Base-by-base conservation (phyloP, 148 eudicot genomes). In the Chenopodium album region DNA sequence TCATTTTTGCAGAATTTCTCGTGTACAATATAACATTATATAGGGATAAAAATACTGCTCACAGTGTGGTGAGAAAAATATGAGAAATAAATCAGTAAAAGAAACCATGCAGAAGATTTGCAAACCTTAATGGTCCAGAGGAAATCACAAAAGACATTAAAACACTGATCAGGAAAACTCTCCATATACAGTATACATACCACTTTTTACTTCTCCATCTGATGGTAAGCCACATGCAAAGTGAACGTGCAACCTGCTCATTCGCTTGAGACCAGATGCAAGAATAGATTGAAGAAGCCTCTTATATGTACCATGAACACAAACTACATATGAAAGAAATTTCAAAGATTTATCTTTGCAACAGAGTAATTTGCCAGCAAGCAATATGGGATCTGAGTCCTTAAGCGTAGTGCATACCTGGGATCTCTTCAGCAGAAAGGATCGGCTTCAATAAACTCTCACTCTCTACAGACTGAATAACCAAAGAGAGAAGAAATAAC, bases 261-360 rank as follows among this genome's bases (percentile, higher is more conserved):
- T 96, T 85, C 91, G 91, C 84, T 91, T 90, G 73, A 96, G 95
- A 78, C 99, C 99, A 78, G 89, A 89, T 75, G 88, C 84, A 80
- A 94, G 88, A 56, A 96, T 96, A 54, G 95, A 87, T 41, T 89
- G 86, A 78, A 96, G 87, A 79, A 84, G 77, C 83, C 79, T 90
- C 88, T 82, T 91, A 85, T 96, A 96, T 29, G 99, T 92, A 79
- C 99, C 99, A 81, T 96, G 99, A 54, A 92, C 93, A 76, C 97
- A 96, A 70, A 92, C 99, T 95, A 87, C 78, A 26, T 44, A 77
- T 46, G 60, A 80, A 66, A 66, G 0, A 81, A 76, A 72, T 71
- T 2, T 20, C 54, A 66, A 13, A 22, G 23, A 68, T 14, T 66
- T 23, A 66, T 23, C 17, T 73, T 63, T 19, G 13, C 11, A 37